Evolutionary conservation across 2,329 filamentous ascomycete species (phyloP), one percentile per base, ranked within the genome.

Genomic region (Ophiostoma himal-ulmi): DNA sequence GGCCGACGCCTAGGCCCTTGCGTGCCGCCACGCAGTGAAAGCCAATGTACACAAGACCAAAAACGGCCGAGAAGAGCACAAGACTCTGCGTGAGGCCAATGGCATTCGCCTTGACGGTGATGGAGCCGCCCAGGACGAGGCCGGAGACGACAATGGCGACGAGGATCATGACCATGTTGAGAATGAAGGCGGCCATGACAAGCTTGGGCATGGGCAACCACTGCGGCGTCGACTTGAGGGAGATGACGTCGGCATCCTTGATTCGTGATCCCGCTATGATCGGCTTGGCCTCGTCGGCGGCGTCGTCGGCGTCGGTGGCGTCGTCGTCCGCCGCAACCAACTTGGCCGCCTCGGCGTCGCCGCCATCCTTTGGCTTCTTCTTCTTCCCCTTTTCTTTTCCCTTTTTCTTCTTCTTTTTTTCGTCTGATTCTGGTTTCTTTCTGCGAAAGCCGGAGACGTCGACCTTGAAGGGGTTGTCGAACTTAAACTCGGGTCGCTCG

Each of bases 1-100:
- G 68, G 54, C 77, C 74, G 10, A 72, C 68, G 41, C 75, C 72
- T 11, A 75, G 74, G 3, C 73, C 73, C 20, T 72, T 74, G 10
- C 72, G 69, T 1, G 78, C 74, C 0, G 78, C 76, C 11, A 75
- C 67, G n/a, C 77, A 14, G 65, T 80, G 76, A 3, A 79, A 71
- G n/a, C 70, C 67, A 48, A 79, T 72, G 69, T 79, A 80, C 20
- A 77, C 70, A 1, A 78, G 69, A 0, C 76, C 75, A 13, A 79
- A 73, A 11, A 79, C 73, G 26, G 75, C 73, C 2, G 73, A 70
- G 20, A 75, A 74, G 37, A 76, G 70, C 14, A 76, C 72, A 13
- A 76, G 72, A 44, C 74, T 74, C 70, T 76, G 74, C 0, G 75
- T 74, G 36, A 75, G 68, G n/a, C 73, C 73, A 11, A 74, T 72